Evolutionary conservation across 2,329 filamentous ascomycete species (phyloP).

Genomic region (Lachnellula occidentalis): DNA sequence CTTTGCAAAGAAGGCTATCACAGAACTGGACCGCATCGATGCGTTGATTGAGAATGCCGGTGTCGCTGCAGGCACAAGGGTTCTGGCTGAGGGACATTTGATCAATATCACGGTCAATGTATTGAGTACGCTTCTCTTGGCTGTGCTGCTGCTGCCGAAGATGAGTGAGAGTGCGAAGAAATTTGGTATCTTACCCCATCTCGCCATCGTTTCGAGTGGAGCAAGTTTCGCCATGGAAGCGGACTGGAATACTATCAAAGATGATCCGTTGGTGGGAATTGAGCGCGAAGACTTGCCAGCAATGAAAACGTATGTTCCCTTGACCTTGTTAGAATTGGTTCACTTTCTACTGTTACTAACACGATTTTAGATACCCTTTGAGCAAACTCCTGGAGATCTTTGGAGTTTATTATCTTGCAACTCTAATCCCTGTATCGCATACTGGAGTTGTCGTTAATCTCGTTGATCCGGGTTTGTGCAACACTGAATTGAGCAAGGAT

Average conservation of each 20-base stretch:
- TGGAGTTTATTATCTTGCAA: slow-evolving; percentile 21
- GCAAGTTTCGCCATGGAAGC: slow-evolving; percentile 19
- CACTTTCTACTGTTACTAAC: slow-evolving; percentile 28
- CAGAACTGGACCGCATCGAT: slow-evolving; percentile 38
- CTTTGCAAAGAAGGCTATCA: slow-evolving; percentile 15
- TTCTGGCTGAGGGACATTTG: slow-evolving; percentile 14
- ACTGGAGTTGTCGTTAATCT: slow-evolving; percentile 26
- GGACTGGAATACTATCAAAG: neutral
- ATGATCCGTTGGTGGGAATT: slow-evolving; percentile 18
- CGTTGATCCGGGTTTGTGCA: slow-evolving; percentile 29
- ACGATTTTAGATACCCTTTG: slow-evolving; percentile 33
- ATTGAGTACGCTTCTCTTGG: slow-evolving; percentile 42
- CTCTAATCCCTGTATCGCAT: slow-evolving; percentile 17
- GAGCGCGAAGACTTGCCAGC: slow-evolving; percentile 10
- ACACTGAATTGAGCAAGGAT: slow-evolving; percentile 25
- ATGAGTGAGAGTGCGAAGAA: slow-evolving; percentile 32
- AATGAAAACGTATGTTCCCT: slow-evolving; percentile 8
- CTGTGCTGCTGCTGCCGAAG: slow-evolving; percentile 38
- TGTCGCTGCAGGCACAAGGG: neutral
- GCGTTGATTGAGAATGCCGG: slow-evolving; percentile 35
- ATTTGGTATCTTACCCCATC: neutral
- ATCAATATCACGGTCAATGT: slow-evolving; percentile 36
- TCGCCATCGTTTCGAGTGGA: slow-evolving; percentile 10
- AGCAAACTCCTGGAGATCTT: slow-evolving; percentile 45
- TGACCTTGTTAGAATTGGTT: neutral